Base-by-base conservation (phyloP, 129 eudicot species). In the Flaveria bidentis region DNA sequence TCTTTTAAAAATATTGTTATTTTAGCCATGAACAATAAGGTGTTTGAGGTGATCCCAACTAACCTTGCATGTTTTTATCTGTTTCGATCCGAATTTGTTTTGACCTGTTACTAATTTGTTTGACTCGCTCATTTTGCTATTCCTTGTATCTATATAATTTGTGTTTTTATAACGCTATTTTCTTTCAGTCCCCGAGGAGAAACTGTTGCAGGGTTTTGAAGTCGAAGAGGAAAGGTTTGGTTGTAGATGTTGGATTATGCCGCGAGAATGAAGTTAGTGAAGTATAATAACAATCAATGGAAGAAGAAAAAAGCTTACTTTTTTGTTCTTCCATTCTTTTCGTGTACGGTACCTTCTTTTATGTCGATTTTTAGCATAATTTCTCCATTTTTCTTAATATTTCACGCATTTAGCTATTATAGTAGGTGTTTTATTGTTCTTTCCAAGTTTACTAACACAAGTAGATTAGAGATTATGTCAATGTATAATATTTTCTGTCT, bases 161-260 rank as follows among this genome's bases (percentile, higher is more conserved):
- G 16, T 33, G 30, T 65, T 36, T 36, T 1, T 25, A 1, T 22
- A 28, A 77, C 13, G 13, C 16, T 13, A 11, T 17, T 9, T 33
- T 45, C 51, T 74, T 65, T 83, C 87, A 88, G 94, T 88, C 97
- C 13, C 94, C 97, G 0, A 81, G 97, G 74, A 88, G 97, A 87
- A 91, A 88, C 61, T 91, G 97, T 85, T 91, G 97, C 84, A 71
- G 94, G 86, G 67, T 91, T 42, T 17, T 83, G 80, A 78, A 85
- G 76, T 86, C 92, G 18, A 84, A 82, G 72, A 79, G 70, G 68
- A 86, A 80, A 74, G 85, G 87, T 74, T 67, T 91, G 76, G 94
- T 85, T 50, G 72, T 91, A 56, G 90, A 91, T 45, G 94, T 91
- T 51, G 97, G 92, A 9, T 55, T 83, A 73, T 91, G 97, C 74